Percentiles rank a stretch among this genome's conserved stretches.
Evolutionary conservation across 495 filamentous ascomycete species (phyloP).

Genomic region (Rostrohypoxylon terebratum): DNA sequence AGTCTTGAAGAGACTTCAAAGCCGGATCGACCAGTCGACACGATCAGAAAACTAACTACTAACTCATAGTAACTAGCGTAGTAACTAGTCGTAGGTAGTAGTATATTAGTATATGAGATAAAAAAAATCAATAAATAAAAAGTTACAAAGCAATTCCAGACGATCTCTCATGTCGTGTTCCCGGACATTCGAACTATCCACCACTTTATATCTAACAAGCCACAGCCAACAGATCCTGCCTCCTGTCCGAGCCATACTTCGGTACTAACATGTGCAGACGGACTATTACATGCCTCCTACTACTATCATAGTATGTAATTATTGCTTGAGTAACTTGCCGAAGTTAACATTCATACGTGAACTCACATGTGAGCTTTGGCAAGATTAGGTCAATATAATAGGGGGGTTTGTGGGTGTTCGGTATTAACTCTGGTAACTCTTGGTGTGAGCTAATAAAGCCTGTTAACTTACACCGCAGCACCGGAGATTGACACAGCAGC

Average conservation of each 20-base stretch:
- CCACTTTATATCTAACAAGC: not conserved
- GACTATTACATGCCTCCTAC: not conserved
- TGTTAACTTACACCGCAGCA: conserved; percentile 21
- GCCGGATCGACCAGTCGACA: not conserved
- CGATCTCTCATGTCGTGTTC: not conserved
- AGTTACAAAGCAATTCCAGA: not conserved
- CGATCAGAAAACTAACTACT: not conserved
- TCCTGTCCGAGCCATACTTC: not conserved
- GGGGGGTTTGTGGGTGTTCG: conserved; percentile 24
- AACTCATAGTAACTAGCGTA: not conserved
- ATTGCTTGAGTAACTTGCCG: not conserved
- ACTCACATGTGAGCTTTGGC: conserved; percentile 27
- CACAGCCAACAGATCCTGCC: not conserved
- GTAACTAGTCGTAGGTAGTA: too few relatives aligned
- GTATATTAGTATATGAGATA: not conserved
- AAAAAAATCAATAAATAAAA: not conserved
- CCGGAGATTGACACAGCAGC: conserved; percentile 37
- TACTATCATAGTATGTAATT: too few relatives aligned
- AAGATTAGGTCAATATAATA: conserved; percentile 3
- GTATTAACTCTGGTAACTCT: too few relatives aligned
- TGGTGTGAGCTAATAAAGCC: conserved; percentile 26
- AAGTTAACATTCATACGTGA: not conserved
- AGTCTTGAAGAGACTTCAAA: conserved; percentile 5
- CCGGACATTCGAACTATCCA: conserved; percentile 5
- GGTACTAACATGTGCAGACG: not conserved